Percentiles rank a stretch among this genome's conserved stretches.
These are phyloP conservation scores for Ophiostoma pallidulum DNA, from an alignment of 2,329 filamentous ascomycete genomes.

Conservation along the genomic window DNA sequence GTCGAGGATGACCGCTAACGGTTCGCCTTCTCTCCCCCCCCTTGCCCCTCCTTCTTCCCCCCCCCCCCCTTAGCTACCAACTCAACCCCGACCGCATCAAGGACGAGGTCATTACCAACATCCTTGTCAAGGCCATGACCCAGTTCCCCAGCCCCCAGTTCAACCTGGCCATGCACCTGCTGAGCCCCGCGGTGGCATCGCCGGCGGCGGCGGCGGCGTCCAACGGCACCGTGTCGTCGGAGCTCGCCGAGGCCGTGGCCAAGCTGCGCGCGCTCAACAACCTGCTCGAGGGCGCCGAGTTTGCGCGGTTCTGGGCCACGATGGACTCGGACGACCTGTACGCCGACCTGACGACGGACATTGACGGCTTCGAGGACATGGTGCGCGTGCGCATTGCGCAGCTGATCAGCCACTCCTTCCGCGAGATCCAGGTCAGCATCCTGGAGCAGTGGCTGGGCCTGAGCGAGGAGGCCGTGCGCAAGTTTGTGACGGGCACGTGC, in stretches of 20 bases:
- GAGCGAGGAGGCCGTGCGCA: constrained; percentile 54
- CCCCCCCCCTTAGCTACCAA: constrained; percentile 63
- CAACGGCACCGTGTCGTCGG: constrained; percentile 34
- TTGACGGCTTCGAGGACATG: constrained; percentile 88
- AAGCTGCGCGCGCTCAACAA: constrained; percentile 79
- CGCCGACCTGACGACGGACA: constrained; percentile 89
- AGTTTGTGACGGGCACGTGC: constrained; percentile 77
- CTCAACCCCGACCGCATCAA: constrained; percentile 98
- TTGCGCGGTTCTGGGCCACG: constrained; percentile 85
- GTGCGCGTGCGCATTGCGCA: constrained; percentile 84
- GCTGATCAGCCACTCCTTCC: constrained; percentile 72
- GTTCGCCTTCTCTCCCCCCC: no score
- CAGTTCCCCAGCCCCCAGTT: constrained; percentile 96
- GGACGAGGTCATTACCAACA: constrained; percentile 96
- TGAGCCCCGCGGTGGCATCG: constrained; percentile 69
- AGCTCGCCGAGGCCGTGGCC: constrained; percentile 81
- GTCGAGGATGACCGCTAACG: no score
- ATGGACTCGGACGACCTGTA: constrained; percentile 92
- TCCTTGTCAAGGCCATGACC: constrained; percentile 95
- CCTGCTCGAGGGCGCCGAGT: constrained; percentile 83
- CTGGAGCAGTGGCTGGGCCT: constrained; percentile 71
- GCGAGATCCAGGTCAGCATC: constrained; percentile 58
- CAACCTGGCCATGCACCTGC: constrained; percentile 84
- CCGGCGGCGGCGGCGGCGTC: constrained; percentile 47
- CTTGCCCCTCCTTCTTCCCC: background rate